Evolutionary conservation across 2,329 filamentous ascomycete genomes (phyloP).

Genomic region (Intubia oerlemansii): DNA sequence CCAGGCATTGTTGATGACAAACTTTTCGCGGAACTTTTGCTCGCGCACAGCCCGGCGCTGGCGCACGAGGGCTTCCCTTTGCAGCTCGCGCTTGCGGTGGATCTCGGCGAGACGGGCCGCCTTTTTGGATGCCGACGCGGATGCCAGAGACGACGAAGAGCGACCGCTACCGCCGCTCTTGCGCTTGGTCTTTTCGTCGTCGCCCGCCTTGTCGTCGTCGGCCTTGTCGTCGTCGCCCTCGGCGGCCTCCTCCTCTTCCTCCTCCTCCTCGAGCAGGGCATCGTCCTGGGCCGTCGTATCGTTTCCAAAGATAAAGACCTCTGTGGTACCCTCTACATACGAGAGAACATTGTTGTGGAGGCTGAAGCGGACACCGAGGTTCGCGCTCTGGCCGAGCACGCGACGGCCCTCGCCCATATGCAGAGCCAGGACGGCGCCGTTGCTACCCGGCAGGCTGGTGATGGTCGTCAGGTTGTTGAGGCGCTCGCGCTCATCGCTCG

Average conservation of each 20-base stretch:
- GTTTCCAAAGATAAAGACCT: constrained; percentile 40
- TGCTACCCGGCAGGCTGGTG: no score
- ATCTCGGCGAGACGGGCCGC: constrained; percentile 2
- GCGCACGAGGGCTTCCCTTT: constrained; percentile 20
- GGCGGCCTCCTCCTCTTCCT: constrained; percentile 3
- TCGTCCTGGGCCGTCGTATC: no score
- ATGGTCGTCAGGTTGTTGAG: no score
- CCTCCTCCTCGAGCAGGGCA: constrained; percentile 44
- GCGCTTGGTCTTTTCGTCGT: neutral
- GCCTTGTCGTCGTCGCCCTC: neutral
- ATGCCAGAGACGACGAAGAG: no score
- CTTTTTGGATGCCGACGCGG: constrained; percentile 1
- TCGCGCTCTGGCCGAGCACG: constrained; percentile 34
- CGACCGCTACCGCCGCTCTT: no score
- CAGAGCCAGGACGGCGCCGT: no score
- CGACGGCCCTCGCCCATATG: constrained; percentile 22
- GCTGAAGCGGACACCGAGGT: constrained; percentile 51
- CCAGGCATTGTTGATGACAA: constrained; percentile 63
- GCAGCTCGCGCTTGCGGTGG: constrained; percentile 18
- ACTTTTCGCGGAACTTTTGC: constrained; percentile 48
- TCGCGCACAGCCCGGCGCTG: constrained; percentile 17
- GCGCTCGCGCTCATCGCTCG: no score
- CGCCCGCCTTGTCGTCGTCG: neutral
- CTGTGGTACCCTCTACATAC: constrained; percentile 49
- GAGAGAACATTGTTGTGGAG: constrained; percentile 60